These are phyloP conservation scores for Chenopodium album DNA, from an alignment of 148 eudicot genomes.

Conservation along the genomic window DNA sequence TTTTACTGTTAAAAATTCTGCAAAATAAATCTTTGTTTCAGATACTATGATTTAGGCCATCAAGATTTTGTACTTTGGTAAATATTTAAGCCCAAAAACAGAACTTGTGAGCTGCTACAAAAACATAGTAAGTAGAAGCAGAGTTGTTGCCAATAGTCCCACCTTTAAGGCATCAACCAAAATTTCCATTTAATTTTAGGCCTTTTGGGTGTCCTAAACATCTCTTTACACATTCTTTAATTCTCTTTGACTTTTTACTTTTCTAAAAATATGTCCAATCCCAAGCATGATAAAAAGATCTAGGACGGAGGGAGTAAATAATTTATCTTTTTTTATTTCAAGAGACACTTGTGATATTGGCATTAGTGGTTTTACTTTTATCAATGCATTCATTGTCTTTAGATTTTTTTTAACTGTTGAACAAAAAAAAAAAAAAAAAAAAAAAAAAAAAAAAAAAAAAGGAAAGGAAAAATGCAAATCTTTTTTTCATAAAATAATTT, in stretches of 20 bases:
- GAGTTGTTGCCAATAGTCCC: background rate
- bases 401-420: background rate
- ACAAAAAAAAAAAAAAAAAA: background rate
- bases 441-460: no score
- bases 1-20: background rate
- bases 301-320: background rate
- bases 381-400: background rate
- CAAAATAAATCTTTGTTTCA: background rate
- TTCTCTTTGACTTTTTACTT: background rate
- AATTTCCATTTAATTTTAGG: no score
- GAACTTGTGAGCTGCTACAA: background rate
- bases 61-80: background rate
- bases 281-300: no score
- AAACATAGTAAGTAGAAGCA: background rate
- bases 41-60: background rate
- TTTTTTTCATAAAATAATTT: background rate
- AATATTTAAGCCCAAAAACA: background rate
- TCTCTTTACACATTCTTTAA: background rate
- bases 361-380: background rate
- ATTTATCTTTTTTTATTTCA: no score
- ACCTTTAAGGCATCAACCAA: background rate
- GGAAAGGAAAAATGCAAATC: background rate
- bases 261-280: no score
- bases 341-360: background rate
- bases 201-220: no score